Conservation (phyloP, 306 rosid genomes). For the Notholithocarpus densiflorus region DNA sequence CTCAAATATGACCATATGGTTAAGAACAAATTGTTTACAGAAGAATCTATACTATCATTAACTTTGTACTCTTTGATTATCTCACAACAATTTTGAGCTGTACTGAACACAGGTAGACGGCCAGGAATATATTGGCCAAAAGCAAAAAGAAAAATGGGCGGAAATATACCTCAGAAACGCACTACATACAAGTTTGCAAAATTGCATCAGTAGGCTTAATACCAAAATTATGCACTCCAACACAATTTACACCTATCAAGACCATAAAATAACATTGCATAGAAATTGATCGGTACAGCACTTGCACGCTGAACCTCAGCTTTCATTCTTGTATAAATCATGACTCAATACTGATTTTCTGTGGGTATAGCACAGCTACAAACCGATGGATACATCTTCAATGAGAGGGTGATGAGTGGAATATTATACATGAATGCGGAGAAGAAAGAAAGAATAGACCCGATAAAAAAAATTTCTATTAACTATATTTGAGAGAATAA, state of each 20-base stretch:
- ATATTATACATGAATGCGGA: conserved; percentile 38
- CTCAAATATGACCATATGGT: neutral
- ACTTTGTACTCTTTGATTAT: conserved; percentile 9
- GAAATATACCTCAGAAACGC: conserved; percentile 16
- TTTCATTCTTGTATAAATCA: conserved; percentile 22
- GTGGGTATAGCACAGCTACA: conserved; percentile 3
- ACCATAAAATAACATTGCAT: conserved; percentile 7
- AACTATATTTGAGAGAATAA: conserved; percentile 6
- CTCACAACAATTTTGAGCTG: conserved; percentile 3
- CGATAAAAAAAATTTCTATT: conserved; percentile 15
- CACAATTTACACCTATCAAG: conserved; percentile 55
- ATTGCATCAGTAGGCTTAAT: conserved; percentile 37
- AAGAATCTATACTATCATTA: neutral
- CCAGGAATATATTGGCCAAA: neutral
- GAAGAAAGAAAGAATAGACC: conserved; percentile 30
- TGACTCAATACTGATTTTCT: conserved; percentile 20
- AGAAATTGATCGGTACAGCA: conserved; percentile 32
- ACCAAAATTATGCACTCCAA: conserved; percentile 38
- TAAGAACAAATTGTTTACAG: neutral
- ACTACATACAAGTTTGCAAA: conserved; percentile 54
- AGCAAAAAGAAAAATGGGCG: conserved; percentile 20
- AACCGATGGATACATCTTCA: conserved; percentile 17
- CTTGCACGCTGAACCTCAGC: conserved; percentile 36
- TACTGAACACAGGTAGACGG: conserved; percentile 9
- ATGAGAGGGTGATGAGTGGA: conserved; percentile 11